Evolutionary conservation across 805 yeast genomes (phyloP).

Genomic region (Zygosaccharomyces gambellarensis): DNA sequence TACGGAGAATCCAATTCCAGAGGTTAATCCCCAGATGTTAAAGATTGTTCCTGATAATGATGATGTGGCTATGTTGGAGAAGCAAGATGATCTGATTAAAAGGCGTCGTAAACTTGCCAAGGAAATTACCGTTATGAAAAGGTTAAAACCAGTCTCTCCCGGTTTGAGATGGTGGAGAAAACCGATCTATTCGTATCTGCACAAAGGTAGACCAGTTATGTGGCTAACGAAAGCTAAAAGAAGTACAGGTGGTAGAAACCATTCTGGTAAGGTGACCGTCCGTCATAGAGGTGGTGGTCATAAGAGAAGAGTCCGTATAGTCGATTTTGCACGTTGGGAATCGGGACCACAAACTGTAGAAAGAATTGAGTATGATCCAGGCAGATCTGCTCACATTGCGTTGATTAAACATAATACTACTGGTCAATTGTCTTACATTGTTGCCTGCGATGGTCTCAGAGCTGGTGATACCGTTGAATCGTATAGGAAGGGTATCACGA

Average conservation of each 20-base stretch:
- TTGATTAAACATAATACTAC: conserved; percentile 61
- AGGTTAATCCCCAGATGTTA: conserved; percentile 23
- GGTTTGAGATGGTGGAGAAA: conserved; percentile 83
- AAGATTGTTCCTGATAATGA: conserved; percentile 41
- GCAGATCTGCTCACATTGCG: conserved; percentile 90
- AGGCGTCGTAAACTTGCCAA: conserved; percentile 70
- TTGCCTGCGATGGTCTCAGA: conserved; percentile 90
- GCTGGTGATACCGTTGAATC: conserved; percentile 89
- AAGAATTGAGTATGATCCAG: conserved; percentile 94
- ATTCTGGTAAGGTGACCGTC: conserved; percentile 80
- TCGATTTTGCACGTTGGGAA: conserved; percentile 65
- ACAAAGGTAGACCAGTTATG: conserved; percentile 77
- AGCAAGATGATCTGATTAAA: conserved; percentile 65
- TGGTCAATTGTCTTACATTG: conserved; percentile 65
- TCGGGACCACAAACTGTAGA: conserved; percentile 74
- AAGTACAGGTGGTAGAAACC: conserved; percentile 82
- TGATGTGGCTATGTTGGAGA: conserved; percentile 68
- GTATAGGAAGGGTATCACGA: conserved; percentile 83
- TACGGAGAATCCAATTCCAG: not conserved
- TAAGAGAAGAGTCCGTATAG: conserved; percentile 75
- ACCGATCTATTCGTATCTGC: conserved; percentile 81
- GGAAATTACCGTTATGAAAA: conserved; percentile 65
- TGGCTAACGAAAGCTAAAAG: conserved; percentile 69
- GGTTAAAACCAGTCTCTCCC: conserved; percentile 77
- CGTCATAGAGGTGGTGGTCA: conserved; percentile 98